Conservation (phyloP, 1,139 yeast species). For the Candida sp. region DNA sequence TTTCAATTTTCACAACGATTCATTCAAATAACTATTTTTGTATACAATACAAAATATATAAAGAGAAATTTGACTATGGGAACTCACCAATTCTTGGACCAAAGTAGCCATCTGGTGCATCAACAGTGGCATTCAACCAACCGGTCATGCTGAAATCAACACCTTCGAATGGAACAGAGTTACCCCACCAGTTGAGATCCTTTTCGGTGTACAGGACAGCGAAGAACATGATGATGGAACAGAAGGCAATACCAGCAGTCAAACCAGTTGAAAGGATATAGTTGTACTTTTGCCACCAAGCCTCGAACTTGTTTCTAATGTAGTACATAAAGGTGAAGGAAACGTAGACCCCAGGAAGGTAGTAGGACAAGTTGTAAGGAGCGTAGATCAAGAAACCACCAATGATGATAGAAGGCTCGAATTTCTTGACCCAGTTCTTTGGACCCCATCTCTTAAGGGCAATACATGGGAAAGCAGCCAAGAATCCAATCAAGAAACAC, state of each 20-base stretch:
- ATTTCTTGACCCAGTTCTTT: no score
- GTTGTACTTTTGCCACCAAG: constrained; percentile 63
- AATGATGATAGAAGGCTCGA: constrained; percentile 48
- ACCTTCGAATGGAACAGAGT: no score
- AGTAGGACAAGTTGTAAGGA: constrained; percentile 55
- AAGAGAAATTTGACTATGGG: no score
- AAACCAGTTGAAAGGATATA: constrained; percentile 55
- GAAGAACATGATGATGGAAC: constrained; percentile 55
- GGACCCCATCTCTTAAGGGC: constrained; percentile 42
- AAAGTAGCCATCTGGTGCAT: constrained; percentile 3
- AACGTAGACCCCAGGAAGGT: constrained; percentile 43
- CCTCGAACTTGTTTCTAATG: constrained; percentile 42
- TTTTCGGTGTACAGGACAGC: constrained; percentile 50
- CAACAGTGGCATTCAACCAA: constrained; percentile 3
- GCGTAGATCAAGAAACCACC: constrained; percentile 45
- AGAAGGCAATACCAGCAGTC: constrained; percentile 54
- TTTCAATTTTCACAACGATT: no score
- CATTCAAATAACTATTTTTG: no score
- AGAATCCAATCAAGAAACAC: constrained; percentile 60
- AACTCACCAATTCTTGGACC: constrained; percentile 2
- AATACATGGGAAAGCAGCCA: constrained; percentile 46
- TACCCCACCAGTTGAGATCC: constrained; percentile 61
- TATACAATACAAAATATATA: no score
- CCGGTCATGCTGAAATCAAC: constrained; percentile 5
- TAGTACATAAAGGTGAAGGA: constrained; percentile 48